Evolutionary conservation across 305 asterid species (phyloP).

Genomic region (Fraxinus albicans): DNA sequence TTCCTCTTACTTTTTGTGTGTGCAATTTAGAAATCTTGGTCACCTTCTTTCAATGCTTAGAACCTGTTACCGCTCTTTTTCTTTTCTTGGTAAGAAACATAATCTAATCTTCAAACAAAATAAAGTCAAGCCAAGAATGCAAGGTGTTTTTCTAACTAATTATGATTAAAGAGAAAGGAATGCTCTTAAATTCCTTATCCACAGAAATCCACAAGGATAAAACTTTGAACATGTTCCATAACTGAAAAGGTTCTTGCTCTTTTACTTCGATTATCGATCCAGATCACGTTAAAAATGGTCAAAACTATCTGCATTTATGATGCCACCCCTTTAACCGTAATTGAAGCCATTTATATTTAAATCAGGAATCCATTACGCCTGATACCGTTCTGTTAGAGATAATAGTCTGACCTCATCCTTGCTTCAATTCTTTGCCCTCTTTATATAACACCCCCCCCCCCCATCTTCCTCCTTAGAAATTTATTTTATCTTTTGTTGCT

Average conservation of each 20-base stretch:
- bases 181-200: not conserved
- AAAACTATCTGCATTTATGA: not conserved
- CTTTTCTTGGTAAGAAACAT: slow-evolving; percentile 1
- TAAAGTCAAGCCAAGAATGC: not conserved
- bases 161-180: not conserved
- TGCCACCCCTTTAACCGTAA: not conserved
- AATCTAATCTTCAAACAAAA: not conserved
- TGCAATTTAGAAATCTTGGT: slow-evolving; percentile 4
- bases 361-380: not conserved
- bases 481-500: slow-evolving; percentile 3
- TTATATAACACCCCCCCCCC: not conserved
- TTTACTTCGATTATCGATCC: not conserved
- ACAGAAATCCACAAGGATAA: not conserved
- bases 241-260: not conserved
- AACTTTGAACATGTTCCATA: not conserved
- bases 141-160: not conserved
- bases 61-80: slow-evolving; percentile 12
- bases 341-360: not conserved
- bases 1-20: not conserved
- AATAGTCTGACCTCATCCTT: not conserved
- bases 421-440: slow-evolving; percentile 2
- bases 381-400: not conserved
- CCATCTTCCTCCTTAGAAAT: not conserved
- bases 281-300: not conserved
- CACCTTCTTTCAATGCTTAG: not conserved